These are phyloP conservation scores for Ramaria sp. DNA, from an alignment of 768 basidiomycete species.

Conservation along the genomic window DNA sequence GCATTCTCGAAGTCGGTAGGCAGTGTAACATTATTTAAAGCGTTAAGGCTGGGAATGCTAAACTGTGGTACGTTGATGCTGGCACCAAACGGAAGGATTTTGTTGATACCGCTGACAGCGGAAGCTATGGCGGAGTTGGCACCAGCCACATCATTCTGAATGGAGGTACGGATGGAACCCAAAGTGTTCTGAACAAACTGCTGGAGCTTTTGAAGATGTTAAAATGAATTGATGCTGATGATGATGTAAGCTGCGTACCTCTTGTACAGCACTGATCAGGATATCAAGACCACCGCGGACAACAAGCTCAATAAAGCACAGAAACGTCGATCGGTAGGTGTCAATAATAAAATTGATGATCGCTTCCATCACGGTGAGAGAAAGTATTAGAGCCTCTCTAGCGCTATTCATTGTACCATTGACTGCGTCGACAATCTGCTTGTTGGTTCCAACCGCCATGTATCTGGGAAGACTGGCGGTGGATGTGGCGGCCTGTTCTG, in stretches of 20 bases:
- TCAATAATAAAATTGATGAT: slow-evolving; percentile 89
- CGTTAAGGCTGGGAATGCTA: slow-evolving; percentile 59
- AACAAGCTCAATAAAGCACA: slow-evolving; percentile 88
- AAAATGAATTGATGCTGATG: slow-evolving; percentile 2
- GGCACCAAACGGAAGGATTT: slow-evolving; percentile 55
- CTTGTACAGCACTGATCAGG: slow-evolving; percentile 72
- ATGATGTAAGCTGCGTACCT: slow-evolving; percentile 41
- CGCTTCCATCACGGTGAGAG: slow-evolving; percentile 77
- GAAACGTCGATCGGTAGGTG: slow-evolving; percentile 83
- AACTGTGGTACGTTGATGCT: slow-evolving; percentile 64
- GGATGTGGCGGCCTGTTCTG: slow-evolving; percentile 71
- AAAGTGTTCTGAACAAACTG: slow-evolving; percentile 49
- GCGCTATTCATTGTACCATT: slow-evolving; percentile 73
- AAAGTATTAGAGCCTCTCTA: slow-evolving; percentile 56
- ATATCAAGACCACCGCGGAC: slow-evolving; percentile 73
- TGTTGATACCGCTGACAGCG: slow-evolving; percentile 62
- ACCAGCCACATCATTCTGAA: slow-evolving; percentile 56
- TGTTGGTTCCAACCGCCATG: slow-evolving; percentile 75
- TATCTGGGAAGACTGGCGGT: slow-evolving; percentile 84
- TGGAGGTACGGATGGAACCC: slow-evolving; percentile 48
- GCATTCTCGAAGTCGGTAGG: slow-evolving; percentile 67
- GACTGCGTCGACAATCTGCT: slow-evolving; percentile 65
- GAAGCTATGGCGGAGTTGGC: slow-evolving; percentile 61
- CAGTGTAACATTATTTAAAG: slow-evolving; percentile 69
- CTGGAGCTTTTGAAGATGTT: slow-evolving; percentile 36